Evolutionary conservation across 257 asterid species (phyloP).

Genomic region (Gardenia jasminoides): DNA sequence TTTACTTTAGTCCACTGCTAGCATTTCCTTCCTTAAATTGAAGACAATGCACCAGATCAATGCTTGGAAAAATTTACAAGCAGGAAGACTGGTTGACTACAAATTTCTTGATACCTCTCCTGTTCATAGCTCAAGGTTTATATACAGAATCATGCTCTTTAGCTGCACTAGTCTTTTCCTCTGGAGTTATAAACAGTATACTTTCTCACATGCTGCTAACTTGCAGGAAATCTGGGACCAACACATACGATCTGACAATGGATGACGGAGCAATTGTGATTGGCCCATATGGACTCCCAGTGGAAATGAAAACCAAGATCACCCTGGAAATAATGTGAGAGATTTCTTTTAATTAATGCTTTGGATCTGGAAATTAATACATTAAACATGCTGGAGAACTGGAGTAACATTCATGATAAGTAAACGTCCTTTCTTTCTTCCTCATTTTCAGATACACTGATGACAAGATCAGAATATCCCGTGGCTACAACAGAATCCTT

Average conservation of each 20-base stretch:
- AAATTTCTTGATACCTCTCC: not conserved
- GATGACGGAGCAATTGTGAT: conserved; percentile 93
- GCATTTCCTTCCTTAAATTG: not conserved
- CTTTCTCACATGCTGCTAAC: not conserved
- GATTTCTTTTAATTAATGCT: conserved; percentile 3
- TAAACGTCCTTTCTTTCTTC: not conserved
- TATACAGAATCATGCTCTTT: not conserved
- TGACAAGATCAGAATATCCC: conserved; percentile 73
- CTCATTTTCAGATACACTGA: conserved; percentile 66
- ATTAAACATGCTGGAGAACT: no score
- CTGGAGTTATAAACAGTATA: not conserved
- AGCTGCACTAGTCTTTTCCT: not conserved
- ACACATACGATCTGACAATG: conserved; percentile 60
- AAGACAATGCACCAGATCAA: not conserved
- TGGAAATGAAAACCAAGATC: conserved; percentile 72
- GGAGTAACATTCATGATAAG: not conserved
- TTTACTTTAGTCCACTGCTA: not conserved
- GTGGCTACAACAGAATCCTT: conserved; percentile 63
- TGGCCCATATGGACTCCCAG: conserved; percentile 79
- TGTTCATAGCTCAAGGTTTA: not conserved
- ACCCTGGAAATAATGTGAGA: conserved; percentile 67
- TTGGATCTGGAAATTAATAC: not conserved
- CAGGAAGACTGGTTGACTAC: not conserved
- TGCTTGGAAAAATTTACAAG: not conserved
- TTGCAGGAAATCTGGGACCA: conserved; percentile 59